Base-by-base conservation (phyloP, 805 yeast species). In the Sungouiozyma intestinalis region DNA sequence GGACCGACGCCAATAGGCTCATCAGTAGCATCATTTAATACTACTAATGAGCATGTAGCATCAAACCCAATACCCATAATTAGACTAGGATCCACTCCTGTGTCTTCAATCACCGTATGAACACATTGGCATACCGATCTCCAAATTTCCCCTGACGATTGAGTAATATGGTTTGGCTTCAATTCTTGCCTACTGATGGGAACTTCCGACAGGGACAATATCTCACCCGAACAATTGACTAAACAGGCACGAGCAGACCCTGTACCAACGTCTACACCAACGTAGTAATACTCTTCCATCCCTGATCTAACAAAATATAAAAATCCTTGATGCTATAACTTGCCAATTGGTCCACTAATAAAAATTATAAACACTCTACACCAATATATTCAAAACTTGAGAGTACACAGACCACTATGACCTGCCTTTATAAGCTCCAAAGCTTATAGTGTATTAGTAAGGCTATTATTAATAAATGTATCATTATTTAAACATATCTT, bases 211-310 rank as follows among this genome's bases (percentile, higher is more conserved):
- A 87, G 64, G 0, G 86, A 81, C 39, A 85, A 64, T 41, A 92
- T 87, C 36, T 82, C 79, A 39, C 97, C 97, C 35, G 73, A 68
- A 53, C 78, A 74, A 60, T 88, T 92, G 48, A 90, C 85, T 14
- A 92, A 68, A 54, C 95, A 90, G 4, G 97, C 97, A 49, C 98
- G 72, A 4, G 96, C 97, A 2, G 95, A 84, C 14, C 97, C 98
- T 0, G 97, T 88, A n/a, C 98, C 98, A 19, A 92, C 94, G 57
- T 85, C 95, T 6, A 85, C 87, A 41, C 95, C 95, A 42, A 85
- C 74, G 55, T 78, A 85, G 60, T 64, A 66, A n/a, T 21, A 27
- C 9, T 41, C 36, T 24, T 24, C 29, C 29, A 24, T n/a, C n/a
- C n/a, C n/a, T n/a, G n/a, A n/a, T n/a, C n/a, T n/a, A n/a, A n/a